Conservation (phyloP, 2,329 filamentous ascomycete genomes). For the Paracoccidioides brasiliensis region DNA sequence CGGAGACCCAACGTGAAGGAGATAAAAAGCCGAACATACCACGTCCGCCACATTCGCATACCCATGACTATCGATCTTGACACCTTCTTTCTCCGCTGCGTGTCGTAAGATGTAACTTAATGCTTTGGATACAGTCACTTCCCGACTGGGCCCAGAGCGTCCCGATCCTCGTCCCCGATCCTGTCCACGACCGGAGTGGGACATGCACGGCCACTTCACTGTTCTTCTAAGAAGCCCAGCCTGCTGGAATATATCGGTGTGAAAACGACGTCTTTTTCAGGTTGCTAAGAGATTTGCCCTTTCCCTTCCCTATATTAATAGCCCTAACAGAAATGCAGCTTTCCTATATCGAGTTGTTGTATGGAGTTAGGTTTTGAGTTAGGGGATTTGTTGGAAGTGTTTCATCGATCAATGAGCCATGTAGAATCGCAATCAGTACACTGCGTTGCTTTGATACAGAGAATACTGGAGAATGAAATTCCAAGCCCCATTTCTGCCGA, state of each 20-base stretch:
- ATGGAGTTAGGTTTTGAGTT: neutral
- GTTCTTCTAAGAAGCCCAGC: neutral
- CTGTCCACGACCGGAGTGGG: neutral
- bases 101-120: conserved; percentile 43
- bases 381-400: neutral
- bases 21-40: conserved; percentile 27
- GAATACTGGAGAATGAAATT: too few relatives aligned
- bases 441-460: too few relatives aligned
- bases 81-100: conserved; percentile 46
- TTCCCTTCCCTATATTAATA: too few relatives aligned
- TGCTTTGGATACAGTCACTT: conserved; percentile 30
- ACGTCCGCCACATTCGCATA: conserved; percentile 49
- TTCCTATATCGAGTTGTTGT: neutral
- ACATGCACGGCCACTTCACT: neutral
- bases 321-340: too few relatives aligned
- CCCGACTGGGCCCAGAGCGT: conserved; percentile 12
- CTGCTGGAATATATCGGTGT: neutral
- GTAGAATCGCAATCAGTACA: too few relatives aligned
- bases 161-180: neutral
- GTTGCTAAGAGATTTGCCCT: neutral
- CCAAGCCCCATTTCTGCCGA: too few relatives aligned
- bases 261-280: neutral
- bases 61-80: conserved; percentile 45
- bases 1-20: neutral
- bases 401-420: neutral